Conservation (phyloP, 2,329 filamentous ascomycete genomes). For the Helicocarpus griseus region DNA sequence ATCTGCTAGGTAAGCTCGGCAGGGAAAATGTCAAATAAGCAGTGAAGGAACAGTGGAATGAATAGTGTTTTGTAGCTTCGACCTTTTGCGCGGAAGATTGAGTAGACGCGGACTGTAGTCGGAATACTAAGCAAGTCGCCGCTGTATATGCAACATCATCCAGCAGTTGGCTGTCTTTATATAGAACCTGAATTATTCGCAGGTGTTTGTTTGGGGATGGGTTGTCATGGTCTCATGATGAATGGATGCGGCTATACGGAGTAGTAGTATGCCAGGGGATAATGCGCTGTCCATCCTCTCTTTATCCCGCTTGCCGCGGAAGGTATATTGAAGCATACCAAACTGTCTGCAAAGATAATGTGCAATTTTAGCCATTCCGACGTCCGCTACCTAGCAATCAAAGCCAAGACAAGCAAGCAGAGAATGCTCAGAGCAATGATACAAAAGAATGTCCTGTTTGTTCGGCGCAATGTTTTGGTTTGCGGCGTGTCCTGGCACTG, state of each 20-base stretch:
- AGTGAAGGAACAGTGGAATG: background rate
- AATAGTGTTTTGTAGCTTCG: background rate
- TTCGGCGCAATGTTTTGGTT: background rate
- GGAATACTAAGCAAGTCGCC: background rate
- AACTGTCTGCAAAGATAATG: no score
- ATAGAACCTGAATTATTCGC: background rate
- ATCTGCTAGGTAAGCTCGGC: background rate
- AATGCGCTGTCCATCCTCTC: background rate
- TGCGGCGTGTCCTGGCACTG: background rate
- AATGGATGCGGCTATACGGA: no score
- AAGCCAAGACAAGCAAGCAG: background rate
- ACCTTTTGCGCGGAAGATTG: no score
- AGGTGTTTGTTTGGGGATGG: background rate
- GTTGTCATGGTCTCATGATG: background rate
- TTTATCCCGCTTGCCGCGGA: background rate
- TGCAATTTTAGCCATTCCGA: no score
- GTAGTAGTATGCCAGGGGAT: no score
- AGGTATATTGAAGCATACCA: no score
- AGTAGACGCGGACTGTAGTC: background rate
- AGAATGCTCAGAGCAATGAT: no score
- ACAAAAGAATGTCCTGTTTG: no score
- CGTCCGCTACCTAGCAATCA: no score
- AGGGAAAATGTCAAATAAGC: background rate
- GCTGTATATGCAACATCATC: background rate
- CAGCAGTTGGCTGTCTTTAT: background rate